Evolutionary conservation across 163 green algal genomes (phyloP), one percentile per base, ranked within the genome.

Genomic region (Chlamydomonas reinhardtii): DNA sequence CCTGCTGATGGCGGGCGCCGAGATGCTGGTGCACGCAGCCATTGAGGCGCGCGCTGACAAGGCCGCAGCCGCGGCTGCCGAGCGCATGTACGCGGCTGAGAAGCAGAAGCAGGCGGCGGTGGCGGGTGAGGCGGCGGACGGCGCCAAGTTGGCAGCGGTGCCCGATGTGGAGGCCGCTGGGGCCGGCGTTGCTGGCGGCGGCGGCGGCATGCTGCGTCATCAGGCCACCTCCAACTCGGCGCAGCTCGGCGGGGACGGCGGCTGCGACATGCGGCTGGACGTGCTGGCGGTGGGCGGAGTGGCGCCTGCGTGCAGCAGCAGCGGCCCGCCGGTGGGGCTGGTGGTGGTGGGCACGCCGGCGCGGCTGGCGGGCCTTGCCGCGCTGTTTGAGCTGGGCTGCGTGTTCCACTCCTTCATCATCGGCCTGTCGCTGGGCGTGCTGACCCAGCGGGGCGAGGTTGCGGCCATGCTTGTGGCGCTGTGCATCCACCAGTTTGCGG

Each of bases 351-450:
- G 59, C 59, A 65, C 59, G 59, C 8, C 59, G 59, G 12, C 59
- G 0, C 61, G 59, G n/a, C 61, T 73, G 12, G 15, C 35, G 11
- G 35, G 35, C 27, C 37, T 83, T 35, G 75, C 75, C 1, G 24
- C 12, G 20, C 22, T 74, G 39, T 84, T 84, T n/a, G 76, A 84
- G 64, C 39, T 84, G 62, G 76, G 76, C 76, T 84, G 76, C 76
- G 39, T 74, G 1, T 66, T 74, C 16, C 76, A 84, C 64, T 56
- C 29, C 29, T 84, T 79, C 29, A 24, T 94, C 73, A 94, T 94
- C 72, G 62, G 91, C 9, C 59, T 92, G 1, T 61, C 48, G n/a
- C 48, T 92, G 12, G 89, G 89, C 64, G 76, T 81, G 0, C 80
- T 73, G 0, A 24, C 43, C 6, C 64, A 74, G 27, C 37, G 43